Conservation (phyloP, 2,329 filamentous ascomycete genomes). For the Colletotrichum simmondsii region DNA sequence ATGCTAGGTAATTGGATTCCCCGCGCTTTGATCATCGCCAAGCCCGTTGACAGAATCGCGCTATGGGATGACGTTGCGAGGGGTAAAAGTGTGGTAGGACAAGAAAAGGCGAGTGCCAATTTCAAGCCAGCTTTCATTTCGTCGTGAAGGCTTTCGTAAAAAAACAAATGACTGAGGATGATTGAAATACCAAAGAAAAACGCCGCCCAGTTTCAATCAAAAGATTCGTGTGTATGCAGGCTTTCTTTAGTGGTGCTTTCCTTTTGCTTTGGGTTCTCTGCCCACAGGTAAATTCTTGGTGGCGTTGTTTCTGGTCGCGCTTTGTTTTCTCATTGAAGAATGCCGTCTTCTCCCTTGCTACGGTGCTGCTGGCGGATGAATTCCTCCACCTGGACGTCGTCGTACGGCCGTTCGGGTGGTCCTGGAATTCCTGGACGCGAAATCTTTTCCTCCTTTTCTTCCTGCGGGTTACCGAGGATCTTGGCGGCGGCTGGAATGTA, state of each 20-base stretch:
- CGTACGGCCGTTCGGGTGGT: constrained; percentile 55
- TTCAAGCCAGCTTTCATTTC: neutral
- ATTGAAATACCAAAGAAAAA: neutral
- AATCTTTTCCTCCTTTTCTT: constrained; percentile 35
- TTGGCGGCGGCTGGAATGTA: constrained; percentile 56
- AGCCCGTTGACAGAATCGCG: constrained; percentile 4
- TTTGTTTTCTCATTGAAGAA: constrained; percentile 34
- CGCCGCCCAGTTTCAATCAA: neutral
- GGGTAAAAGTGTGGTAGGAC: neutral
- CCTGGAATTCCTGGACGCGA: constrained; percentile 43
- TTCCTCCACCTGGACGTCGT: constrained; percentile 62
- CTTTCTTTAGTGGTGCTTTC: too few species aligned
- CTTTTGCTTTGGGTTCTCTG: neutral
- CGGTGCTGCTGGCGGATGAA: constrained; percentile 64
- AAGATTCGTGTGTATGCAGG: neutral
- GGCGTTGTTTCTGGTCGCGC: neutral
- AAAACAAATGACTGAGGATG: neutral
- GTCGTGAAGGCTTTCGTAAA: neutral
- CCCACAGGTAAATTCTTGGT: neutral
- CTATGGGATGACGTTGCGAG: constrained; percentile 14
- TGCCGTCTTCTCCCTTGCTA: constrained; percentile 50
- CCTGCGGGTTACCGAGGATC: constrained; percentile 49
- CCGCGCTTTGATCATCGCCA: neutral
- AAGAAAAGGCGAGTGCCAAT: neutral
- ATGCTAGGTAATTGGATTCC: neutral